Conservation (phyloP, 2,329 filamentous ascomycete species). For the Talaromyces sp. region DNA sequence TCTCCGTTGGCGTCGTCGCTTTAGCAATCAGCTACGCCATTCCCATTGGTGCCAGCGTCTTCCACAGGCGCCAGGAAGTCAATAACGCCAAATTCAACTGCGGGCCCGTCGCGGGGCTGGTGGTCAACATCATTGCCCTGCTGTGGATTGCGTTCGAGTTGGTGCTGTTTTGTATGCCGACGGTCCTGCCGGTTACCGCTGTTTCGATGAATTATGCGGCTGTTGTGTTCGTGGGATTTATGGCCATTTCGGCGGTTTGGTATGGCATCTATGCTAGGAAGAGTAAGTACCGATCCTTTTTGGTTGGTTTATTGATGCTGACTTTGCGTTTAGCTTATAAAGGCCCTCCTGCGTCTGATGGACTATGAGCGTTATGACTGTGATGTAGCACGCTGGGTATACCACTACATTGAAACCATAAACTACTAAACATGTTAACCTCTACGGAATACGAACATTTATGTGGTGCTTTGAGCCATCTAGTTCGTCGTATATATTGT, state of each 20-base stretch:
- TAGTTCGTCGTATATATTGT: too few species aligned
- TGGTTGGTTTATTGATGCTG: not conserved
- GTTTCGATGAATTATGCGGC: slow-evolving; percentile 57
- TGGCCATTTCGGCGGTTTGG: slow-evolving; percentile 50
- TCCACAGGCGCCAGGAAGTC: slow-evolving; percentile 48
- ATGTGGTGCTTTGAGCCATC: too few species aligned
- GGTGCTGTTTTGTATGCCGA: slow-evolving; percentile 55
- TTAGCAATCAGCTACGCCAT: slow-evolving; percentile 57
- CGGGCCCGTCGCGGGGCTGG: slow-evolving; percentile 42
- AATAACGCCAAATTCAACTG: slow-evolving; percentile 50
- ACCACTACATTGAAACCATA: too few species aligned
- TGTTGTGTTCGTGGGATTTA: slow-evolving; percentile 57
- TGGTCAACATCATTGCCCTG: slow-evolving; percentile 48
- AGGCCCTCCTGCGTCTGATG: slow-evolving; percentile 36
- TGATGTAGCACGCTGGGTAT: not conserved
- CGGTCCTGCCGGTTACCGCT: slow-evolving; percentile 51
- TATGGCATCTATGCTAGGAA: slow-evolving; percentile 52
- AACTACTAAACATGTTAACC: too few species aligned
- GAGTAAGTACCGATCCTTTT: slow-evolving; percentile 36
- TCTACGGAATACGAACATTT: too few species aligned
- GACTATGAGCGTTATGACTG: slow-evolving; percentile 15
- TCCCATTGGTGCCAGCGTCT: slow-evolving; percentile 53
- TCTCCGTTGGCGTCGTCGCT: slow-evolving; percentile 56
- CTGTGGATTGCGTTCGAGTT: slow-evolving; percentile 53
- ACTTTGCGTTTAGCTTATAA: slow-evolving; percentile 29